Evolutionary conservation across 345 rosid genomes (phyloP), one percentile per base, ranked within the genome.

Genomic region (Citrus sp.): DNA sequence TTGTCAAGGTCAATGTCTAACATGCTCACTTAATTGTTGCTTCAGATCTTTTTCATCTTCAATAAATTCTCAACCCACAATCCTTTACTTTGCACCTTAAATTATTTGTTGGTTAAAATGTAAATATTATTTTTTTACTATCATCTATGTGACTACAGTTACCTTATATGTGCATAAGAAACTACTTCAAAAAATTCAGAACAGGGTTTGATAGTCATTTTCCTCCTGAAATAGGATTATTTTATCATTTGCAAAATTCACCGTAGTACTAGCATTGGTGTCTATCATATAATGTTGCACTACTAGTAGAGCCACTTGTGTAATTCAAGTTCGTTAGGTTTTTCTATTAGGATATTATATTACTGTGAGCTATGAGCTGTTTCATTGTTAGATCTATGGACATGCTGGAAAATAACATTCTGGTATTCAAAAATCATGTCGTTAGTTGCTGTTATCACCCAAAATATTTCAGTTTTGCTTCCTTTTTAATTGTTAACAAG

Each of bases 1-100:
- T 96, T 74, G 80, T 92, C 30, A 96, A 96, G 94, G 93, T 92
- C 64, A 55, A 60, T 56, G 71, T 70, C 76, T 71, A n/a, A 70
- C 30, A 63, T 64, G 24, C 55, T 13, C 80, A 37, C 62, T 35
- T 62, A 4, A 6, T 28, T 77, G 59, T 30, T 61, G 18, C 24
- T 22, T 25, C 0, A 7, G 30, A 7, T 32, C 73, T 1, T 77
- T 72, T 59, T 37, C 37, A 16, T 51, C 28, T 73, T 55, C 40
- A 34, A 72, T 22, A 9, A 34, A 22, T 51, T 18, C 19, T 71
- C 27, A 19, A 13, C 18, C 76, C 55, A 70, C 21, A 18, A 25
- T 30, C 37, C 32, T 12, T 73, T 34, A 19, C 4, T 21, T 40
- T 54, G 56, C 22, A 1, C 58, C 22, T 54, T 19, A 54, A 54